Evolutionary conservation across 495 filamentous ascomycete species (phyloP), one percentile per base, ranked within the genome.

Genomic region (Letharia lupina): DNA sequence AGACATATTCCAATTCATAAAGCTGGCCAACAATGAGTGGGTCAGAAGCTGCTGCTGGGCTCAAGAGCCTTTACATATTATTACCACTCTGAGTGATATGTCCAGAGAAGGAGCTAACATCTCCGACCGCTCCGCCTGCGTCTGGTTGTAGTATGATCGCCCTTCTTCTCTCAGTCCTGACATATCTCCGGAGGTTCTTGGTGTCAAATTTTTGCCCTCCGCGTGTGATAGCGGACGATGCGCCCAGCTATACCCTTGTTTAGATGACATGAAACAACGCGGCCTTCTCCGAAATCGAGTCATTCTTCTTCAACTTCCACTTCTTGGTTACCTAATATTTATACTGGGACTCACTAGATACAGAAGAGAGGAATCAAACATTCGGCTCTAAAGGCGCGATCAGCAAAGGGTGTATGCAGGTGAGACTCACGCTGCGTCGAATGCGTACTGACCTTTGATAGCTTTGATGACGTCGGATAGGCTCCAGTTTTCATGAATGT

Each of bases 291-390:
- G 69, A 57, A 3, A 70, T 68, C 3, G 70, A 48, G n/a, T 70
- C 67, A 50, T 66, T 74, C 42, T 76, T 78, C 67, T 71, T 75
- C 65, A 77, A 70, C 3, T 73, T 71, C 78, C 77, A 79, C 68
- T 79, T 76, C 62, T 69, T 75, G 58, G 69, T 57, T 70, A 80
- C 74, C n/a, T 73, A 72, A 61, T 76, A 71, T 66, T 76, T 77
- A 60, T 79, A 80, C 48, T 80, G 75, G 59, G 61, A 65, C 61
- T 72, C 71, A 63, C 77, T 79, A 48, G 12, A 31, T 31, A 40
- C 33, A 37, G 63, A 65, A 16, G n/a, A 28, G 37, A 28, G 35
- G 67, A 41, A 40, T 68, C 37, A 28, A 28, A 59, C 59, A 31
- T 57, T 45, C 33, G 60, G 9, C 41, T 37, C 18, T 18, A 15